These are phyloP conservation scores for Clathrus columnatus DNA, from an alignment of 768 basidiomycete species.

Conservation along the genomic window DNA sequence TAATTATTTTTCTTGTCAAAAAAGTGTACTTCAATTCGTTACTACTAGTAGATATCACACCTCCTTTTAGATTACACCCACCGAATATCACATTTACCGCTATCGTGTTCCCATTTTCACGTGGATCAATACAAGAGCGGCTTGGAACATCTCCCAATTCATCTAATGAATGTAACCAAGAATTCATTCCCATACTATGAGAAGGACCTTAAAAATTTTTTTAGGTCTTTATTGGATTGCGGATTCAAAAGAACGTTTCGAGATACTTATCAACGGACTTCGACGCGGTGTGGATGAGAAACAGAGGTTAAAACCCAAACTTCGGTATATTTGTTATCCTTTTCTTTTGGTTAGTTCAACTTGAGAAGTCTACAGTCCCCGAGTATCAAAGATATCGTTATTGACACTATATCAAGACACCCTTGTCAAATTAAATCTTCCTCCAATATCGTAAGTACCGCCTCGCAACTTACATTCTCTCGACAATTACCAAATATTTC, in stretches of 20 bases:
- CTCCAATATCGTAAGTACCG: constrained; percentile 10
- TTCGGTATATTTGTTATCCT: constrained; percentile 33
- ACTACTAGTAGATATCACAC: constrained; percentile 33
- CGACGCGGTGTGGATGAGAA: constrained; percentile 70
- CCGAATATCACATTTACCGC: constrained; percentile 54
- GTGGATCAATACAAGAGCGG: constrained; percentile 14
- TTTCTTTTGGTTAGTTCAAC: not conserved
- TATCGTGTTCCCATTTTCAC: constrained; percentile 52
- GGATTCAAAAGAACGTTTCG: constrained; percentile 33
- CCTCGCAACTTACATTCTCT: constrained; percentile 13
- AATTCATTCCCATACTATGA: not conserved
- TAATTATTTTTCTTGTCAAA: not conserved
- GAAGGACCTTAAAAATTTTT: not conserved
- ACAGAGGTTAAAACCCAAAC: constrained; percentile 52
- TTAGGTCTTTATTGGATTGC: constrained; percentile 67
- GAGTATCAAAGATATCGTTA: constrained; percentile 44
- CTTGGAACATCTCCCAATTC: constrained; percentile 27
- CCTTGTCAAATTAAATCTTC: constrained; percentile 12
- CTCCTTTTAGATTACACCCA: constrained; percentile 37
- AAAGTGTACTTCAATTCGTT: not conserved
- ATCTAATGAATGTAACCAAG: constrained; percentile 59
- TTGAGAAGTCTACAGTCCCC: constrained; percentile 31
- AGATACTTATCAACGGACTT: constrained; percentile 73
- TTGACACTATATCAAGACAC: constrained; percentile 36
- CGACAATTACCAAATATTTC: not conserved